Percentiles rank a stretch among this genome's conserved stretches.
phyloP scores from a whole-genome alignment of 192 early-diverging fungal genomes.

The Backusella tarrabulga region DNA sequence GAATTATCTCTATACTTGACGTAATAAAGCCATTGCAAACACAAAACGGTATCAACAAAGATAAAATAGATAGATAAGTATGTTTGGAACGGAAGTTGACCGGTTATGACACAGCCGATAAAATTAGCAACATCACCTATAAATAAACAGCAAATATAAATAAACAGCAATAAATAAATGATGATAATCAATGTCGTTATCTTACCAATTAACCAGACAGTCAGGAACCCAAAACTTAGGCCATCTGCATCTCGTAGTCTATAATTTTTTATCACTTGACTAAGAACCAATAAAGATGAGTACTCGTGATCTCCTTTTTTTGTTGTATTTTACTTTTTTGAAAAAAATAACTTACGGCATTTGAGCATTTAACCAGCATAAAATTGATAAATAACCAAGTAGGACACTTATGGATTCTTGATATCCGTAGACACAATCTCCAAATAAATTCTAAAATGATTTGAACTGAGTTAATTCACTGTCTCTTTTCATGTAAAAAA shows the following conservation, averaged over 20 bases:
- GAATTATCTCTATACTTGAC: conserved; percentile 19
- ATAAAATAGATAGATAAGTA: conserved; percentile 31
- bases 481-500: not conserved
- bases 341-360: conserved; percentile 55
- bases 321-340: not conserved
- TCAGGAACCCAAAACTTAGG: conserved; percentile 54
- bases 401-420: conserved; percentile 41
- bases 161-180: not conserved
- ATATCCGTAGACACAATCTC: conserved; percentile 46
- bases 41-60: conserved; percentile 29
- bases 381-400: conserved; percentile 57
- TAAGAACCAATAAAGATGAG: conserved; percentile 15
- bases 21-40: conserved; percentile 32
- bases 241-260: conserved; percentile 42
- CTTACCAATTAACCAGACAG: conserved; percentile 58
- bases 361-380: conserved; percentile 72
- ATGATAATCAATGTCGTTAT: not conserved
- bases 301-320: conserved; percentile 1
- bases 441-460: conserved; percentile 37
- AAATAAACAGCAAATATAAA: not conserved
- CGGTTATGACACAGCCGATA: conserved; percentile 63
- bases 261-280: conserved; percentile 56
- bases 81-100: conserved; percentile 69
- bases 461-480: not conserved
- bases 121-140: conserved; percentile 71